These are phyloP conservation scores for Prunella vulgaris DNA, from an alignment of 257 asterid genomes.

Conservation along the genomic window DNA sequence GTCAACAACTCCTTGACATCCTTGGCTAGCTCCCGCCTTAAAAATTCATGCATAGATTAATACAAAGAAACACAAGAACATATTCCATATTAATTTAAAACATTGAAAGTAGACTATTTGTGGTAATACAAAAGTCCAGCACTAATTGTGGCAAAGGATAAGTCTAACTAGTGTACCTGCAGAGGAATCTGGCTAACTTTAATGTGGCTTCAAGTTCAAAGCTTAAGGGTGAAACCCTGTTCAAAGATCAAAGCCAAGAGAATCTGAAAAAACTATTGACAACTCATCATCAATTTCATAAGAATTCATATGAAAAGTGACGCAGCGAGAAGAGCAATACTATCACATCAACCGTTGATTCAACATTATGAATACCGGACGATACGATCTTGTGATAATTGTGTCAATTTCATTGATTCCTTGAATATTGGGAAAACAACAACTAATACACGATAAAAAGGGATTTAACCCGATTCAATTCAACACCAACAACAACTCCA, in stretches of 20 bases:
- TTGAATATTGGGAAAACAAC: too few species aligned
- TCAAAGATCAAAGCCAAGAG: constrained; percentile 20
- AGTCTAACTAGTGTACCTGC: constrained; percentile 60
- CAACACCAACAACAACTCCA: too few species aligned
- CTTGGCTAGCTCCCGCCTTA: constrained; percentile 90
- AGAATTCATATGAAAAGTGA: background rate
- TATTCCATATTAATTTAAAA: background rate
- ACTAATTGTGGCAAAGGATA: constrained; percentile 1
- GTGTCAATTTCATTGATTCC: too few species aligned
- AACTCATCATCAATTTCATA: constrained; percentile 7
- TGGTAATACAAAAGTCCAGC: background rate
- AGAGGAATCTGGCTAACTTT: constrained; percentile 91
- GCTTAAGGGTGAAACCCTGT: constrained; percentile 97
- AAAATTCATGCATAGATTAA: constrained; percentile 4
- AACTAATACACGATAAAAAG: too few species aligned
- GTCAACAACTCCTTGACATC: constrained; percentile 93
- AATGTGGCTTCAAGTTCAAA: constrained; percentile 97
- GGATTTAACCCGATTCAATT: too few species aligned
- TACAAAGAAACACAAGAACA: constrained; percentile 5
- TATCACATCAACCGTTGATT: too few species aligned
- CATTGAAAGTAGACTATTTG: background rate
- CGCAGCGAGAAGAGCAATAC: too few species aligned
- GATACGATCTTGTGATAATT: too few species aligned
- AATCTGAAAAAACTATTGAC: constrained; percentile 6
- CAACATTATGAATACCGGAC: too few species aligned